Evolutionary conservation across 1,139 yeast genomes (phyloP).

Genomic region (Yamadazyma membranifaciens): DNA sequence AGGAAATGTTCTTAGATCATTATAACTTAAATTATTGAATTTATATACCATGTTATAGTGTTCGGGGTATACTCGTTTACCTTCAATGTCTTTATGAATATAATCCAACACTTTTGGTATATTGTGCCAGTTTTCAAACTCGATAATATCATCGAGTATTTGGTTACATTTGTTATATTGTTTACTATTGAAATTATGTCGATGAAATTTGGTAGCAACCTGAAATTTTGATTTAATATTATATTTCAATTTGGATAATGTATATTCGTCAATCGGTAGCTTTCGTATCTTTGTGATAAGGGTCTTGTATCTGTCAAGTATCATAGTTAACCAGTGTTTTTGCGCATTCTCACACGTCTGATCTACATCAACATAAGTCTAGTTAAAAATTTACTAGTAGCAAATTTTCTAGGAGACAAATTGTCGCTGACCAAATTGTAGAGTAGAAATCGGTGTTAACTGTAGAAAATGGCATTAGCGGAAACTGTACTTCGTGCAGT

Average conservation of each 20-base stretch:
- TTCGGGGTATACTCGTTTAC: constrained; percentile 11
- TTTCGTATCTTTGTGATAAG: constrained; percentile 22
- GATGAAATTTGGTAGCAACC: neutral
- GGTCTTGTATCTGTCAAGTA: constrained; percentile 3
- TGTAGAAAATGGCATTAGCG: constrained; percentile 53
- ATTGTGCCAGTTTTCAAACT: constrained; percentile 25
- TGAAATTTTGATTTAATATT: constrained; percentile 10
- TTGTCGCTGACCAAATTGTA: no score
- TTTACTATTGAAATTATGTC: no score
- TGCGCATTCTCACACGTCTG: constrained; percentile 1
- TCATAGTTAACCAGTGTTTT: no score
- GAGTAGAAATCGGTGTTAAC: constrained; percentile 10
- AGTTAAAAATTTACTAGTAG: no score
- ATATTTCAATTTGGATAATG: constrained; percentile 8
- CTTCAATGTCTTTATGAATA: constrained; percentile 22
- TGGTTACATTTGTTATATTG: neutral
- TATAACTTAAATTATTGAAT: constrained; percentile 22
- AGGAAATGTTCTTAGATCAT: constrained; percentile 34
- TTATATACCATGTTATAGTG: constrained; percentile 19
- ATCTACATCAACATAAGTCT: neutral
- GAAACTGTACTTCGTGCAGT: constrained; percentile 53
- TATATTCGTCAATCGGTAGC: constrained; percentile 25
- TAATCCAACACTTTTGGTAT: constrained; percentile 27
- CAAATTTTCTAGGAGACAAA: no score
- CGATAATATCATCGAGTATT: constrained; percentile 26